Base-by-base conservation (phyloP, 2,329 filamentous ascomycete genomes). In the Keithomyces neogunnii region DNA sequence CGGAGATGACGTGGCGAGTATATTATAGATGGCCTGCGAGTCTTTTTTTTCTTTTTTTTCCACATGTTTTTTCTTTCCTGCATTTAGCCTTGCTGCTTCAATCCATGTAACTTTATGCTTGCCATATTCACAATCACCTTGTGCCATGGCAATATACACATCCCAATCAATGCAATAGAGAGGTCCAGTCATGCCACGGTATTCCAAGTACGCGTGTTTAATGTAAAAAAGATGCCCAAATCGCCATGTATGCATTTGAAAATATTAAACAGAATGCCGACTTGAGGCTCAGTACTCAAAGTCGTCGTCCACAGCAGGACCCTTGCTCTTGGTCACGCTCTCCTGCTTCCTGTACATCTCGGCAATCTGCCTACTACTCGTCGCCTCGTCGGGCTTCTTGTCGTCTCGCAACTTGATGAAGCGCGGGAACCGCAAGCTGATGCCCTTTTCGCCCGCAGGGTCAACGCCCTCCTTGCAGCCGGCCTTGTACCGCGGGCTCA, bases 341-440 rank as follows among this genome's bases (percentile, higher is more conserved):
- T 97, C 92, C 73, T 99, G 93, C 71, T 88, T 91, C 58, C 85
- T 78, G 72, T 97, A 99, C 92, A 99, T 96, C 69, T 97, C 93
- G 0, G 90, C 91, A 47, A 99, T 88, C 70, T 93, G 88, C 48
- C 84, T 77, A 55, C 84, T 89, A 35, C 78, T 86, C 39, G 90
- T 96, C 11, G 93, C 93, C 71, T 92, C 80, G 55, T 96, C 91
- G 0, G 89, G 83, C 72, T 95, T 96, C 79, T 99, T 99, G 66
- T 99, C 93, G 53, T 97, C 92, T 53, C 93, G 80, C 40, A 89
- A 73, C 66, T 90, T 89, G 66, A 99, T 93, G 68, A 95, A 99
- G 9, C 93, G 75, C 8, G 93, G 93, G 69, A 99, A 99, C 5
- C 93, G 77, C 58, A 99, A 72, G 63, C 86, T 91, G 60, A 99